A percentile compares a stretch with the other conserved stretches of the same genome.
Evolutionary conservation across 192 early-diverging fungal species (phyloP).

Genomic region (Thamnidium elegans): DNA sequence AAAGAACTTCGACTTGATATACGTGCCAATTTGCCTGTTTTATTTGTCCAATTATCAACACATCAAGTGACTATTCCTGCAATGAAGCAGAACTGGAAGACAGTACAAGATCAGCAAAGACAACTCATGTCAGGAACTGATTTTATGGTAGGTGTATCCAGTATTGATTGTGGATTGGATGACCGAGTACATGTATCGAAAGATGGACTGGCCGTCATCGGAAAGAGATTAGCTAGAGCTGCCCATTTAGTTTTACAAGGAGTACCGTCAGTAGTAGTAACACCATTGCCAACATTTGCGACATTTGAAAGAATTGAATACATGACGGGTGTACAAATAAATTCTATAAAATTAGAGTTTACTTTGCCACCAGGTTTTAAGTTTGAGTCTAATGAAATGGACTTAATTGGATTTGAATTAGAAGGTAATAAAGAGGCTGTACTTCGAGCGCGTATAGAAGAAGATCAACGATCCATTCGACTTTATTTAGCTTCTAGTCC

Average conservation of each 20-base stretch:
- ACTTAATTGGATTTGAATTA: neutral
- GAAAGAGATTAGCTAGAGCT: slow-evolving; percentile 14
- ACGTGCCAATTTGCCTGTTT: slow-evolving; percentile 12
- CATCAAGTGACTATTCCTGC: neutral
- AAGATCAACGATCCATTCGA: neutral
- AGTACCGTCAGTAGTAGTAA: neutral
- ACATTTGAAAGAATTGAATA: neutral
- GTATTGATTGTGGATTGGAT: slow-evolving; percentile 26
- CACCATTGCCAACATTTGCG: neutral
- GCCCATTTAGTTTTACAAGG: neutral
- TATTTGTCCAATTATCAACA: slow-evolving; percentile 24
- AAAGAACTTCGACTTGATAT: slow-evolving; percentile 4
- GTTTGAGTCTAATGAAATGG: neutral
- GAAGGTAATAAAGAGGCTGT: neutral
- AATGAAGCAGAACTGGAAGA: slow-evolving; percentile 11
- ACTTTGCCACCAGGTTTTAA: neutral
- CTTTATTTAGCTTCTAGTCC: neutral
- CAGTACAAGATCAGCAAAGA: slow-evolving; percentile 19
- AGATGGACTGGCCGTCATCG: slow-evolving; percentile 8
- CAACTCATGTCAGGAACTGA: neutral
- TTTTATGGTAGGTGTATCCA: slow-evolving; percentile 17
- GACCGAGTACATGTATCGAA: slow-evolving; percentile 29
- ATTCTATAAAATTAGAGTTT: neutral
- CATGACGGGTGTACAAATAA: neutral
- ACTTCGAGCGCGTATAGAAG: neutral